Base-by-base conservation (phyloP, 192 early-diverging fungal genomes). In the Neocallimastix lanati region DNA sequence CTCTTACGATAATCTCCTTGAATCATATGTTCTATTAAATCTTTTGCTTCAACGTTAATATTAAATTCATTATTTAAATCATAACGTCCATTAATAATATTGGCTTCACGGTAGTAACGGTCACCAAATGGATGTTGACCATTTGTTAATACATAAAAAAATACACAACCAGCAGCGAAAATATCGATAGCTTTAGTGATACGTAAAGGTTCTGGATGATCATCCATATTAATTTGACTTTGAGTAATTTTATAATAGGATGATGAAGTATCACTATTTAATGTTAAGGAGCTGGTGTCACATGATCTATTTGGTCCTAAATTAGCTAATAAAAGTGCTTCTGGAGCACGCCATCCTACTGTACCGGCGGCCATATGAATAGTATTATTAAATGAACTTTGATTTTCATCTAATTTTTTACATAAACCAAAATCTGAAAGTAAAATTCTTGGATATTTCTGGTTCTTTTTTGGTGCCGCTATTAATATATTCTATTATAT, bases 361-460 rank as follows among this genome's bases (percentile, higher is more conserved):
- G 97, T 99, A 25, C 97, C 96, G 27, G 90, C 94, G 28, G 88
- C 85, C 78, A 92, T 91, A 81, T 90, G 82, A 67, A 87, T 82
- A 1, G 97, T 99, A 83, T 97, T 95, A 82, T 95, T 92, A 86
- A 99, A 98, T 76, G 93, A 94, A 77, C 92, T 94, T 80, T 97
- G 94, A 81, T 96, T 95, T 76, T 94, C 94, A 76, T 95, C 96
- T 28, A 99, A 85, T 50, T 95, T 95, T 80, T 96, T 94, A 76
- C 95, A 95, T 79, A 99, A 87, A 30, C 97, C 97, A 88, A 99
- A 99, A 82, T 99, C 97, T 14, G 95, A 96, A 33, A 99, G 96
- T 78, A 98, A 85, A 2, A 98, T 92, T 28, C 89, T 78, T 89
- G 92, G 81, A 88, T 87, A 78, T 78, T 82, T 78, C 37, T 82